Evolutionary conservation across 139 green algal species (phyloP).

Genomic region (Picochlorum sp.): DNA sequence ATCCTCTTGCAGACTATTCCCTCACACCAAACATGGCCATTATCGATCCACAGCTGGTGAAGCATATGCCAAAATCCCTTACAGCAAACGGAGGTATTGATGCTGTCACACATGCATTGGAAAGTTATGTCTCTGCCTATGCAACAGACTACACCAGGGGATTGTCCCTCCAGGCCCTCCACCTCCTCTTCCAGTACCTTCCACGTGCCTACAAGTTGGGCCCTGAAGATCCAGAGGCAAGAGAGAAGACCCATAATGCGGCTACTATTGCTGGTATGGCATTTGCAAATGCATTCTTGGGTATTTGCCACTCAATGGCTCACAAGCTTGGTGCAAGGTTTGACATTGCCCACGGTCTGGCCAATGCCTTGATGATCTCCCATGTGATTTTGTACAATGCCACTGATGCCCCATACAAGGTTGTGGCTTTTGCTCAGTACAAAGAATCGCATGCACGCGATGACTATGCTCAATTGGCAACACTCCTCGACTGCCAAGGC

Average conservation of each 20-base stretch:
- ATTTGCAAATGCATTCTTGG: slow-evolving; percentile 69
- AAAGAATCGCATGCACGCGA: slow-evolving; percentile 41
- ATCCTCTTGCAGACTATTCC: slow-evolving; percentile 44
- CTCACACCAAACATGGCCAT: slow-evolving; percentile 43
- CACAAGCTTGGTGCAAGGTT: slow-evolving; percentile 34
- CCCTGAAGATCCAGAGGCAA: slow-evolving; percentile 38
- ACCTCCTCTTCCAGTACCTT: slow-evolving; percentile 54
- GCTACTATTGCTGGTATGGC: slow-evolving; percentile 68
- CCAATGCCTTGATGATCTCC: slow-evolving; percentile 56
- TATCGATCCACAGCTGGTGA: slow-evolving; percentile 29
- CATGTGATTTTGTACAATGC: slow-evolving; percentile 66
- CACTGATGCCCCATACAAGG: slow-evolving; percentile 52
- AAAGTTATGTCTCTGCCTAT: slow-evolving; percentile 54
- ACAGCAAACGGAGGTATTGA: slow-evolving; percentile 60
- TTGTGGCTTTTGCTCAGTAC: slow-evolving; percentile 66
- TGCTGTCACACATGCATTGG: slow-evolving; percentile 54
- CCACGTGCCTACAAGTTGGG: slow-evolving; percentile 39
- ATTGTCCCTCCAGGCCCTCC: slow-evolving; percentile 27
- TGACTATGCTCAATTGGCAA: slow-evolving; percentile 47
- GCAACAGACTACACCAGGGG: slow-evolving; percentile 58
- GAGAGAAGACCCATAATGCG: slow-evolving; percentile 60
- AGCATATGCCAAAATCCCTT: slow-evolving; percentile 52
- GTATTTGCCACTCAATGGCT: slow-evolving; percentile 59
- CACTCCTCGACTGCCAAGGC: slow-evolving; percentile 42
- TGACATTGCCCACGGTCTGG: slow-evolving; percentile 55